Evolutionary conservation across 805 yeast genomes (phyloP).

Genomic region (Wickerhamiella dianesei): DNA sequence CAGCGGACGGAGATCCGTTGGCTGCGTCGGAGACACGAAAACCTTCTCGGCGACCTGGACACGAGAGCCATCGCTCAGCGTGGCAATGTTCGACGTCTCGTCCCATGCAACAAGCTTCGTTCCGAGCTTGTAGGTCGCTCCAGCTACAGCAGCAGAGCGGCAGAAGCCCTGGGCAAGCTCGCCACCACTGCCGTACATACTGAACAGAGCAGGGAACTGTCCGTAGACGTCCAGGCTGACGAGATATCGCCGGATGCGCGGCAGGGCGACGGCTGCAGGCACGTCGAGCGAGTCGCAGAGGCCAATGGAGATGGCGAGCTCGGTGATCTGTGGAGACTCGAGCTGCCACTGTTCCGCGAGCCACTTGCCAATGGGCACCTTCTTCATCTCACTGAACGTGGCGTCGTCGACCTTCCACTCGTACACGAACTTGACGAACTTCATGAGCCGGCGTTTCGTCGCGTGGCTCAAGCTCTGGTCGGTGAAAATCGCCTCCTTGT

Average conservation of each 20-base stretch:
- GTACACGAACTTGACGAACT: constrained; percentile 75
- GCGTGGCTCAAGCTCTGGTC: constrained; percentile 62
- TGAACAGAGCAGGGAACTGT: constrained; percentile 78
- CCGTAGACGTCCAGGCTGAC: constrained; percentile 85
- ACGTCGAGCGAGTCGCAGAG: constrained; percentile 50
- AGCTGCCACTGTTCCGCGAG: constrained; percentile 54
- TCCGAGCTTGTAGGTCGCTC: constrained; percentile 79
- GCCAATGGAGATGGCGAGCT: constrained; percentile 77
- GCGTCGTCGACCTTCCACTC: constrained; percentile 49
- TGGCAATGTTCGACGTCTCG: constrained; percentile 49
- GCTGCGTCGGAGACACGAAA: constrained; percentile 46
- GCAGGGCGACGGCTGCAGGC: constrained; percentile 59
- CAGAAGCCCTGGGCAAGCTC: constrained; percentile 95
- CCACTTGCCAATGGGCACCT: constrained; percentile 45
- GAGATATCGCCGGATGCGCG: constrained; percentile 71
- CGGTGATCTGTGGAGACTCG: constrained; percentile 62
- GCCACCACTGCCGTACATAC: constrained; percentile 93
- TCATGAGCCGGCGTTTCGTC: constrained; percentile 78
- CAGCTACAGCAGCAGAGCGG: constrained; percentile 95
- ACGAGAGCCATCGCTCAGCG: constrained; percentile 48
- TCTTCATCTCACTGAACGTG: constrained; percentile 42
- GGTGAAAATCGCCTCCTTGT: constrained; percentile 88
- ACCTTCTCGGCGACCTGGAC: constrained; percentile 69
- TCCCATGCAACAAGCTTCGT: constrained; percentile 55
- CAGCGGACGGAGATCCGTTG: constrained; percentile 14